Evolutionary conservation across 2,329 filamentous ascomycete species (phyloP), one percentile per base, ranked within the genome.

Genomic region (Aspergillus intermedius): DNA sequence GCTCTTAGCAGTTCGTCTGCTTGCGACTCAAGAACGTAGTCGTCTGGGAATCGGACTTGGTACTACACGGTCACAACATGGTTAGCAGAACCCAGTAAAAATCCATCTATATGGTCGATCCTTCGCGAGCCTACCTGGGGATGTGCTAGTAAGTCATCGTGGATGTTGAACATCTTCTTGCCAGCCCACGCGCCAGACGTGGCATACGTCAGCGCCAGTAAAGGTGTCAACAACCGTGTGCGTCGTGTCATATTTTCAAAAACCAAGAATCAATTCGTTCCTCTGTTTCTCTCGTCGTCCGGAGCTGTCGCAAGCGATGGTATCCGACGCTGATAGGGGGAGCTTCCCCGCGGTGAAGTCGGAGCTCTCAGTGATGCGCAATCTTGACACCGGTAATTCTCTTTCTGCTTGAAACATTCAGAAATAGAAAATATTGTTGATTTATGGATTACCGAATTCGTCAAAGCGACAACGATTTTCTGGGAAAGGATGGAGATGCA

Each of bases 101-200:
- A 22, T 4, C 21, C 21, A 22, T 22, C 21, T 22, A 22, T 12
- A 6, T 9, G 9, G 2, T 6, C 4, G 12, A 8, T 15, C 40
- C 19, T 21, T 21, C 21, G 42, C 44, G 35, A 25, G 44, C 75
- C 54, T 75, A 91, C 88, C 78, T 93, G 88, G 9, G 91, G 91
- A 69, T 86, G 89, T 15, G 89, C 89, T 49, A 95, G 78, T 45
- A 95, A 69, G 65, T 96, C 91, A 64, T 95, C 88, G 61, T 93
- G 84, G 49, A 95, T 87, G 71, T 85, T 95, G 74, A 95, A 95
- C 17, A 76, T 70, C 56, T 77, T 77, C 59, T 79, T 77, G 59
- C 69, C 78, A 42, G 77, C 78, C 50, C 77, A 66, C 47, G 71
- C 73, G 44, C 55, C 56, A 4, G 67, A 59, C 21, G 55, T 57